Evolutionary conservation across 1,284 basidiomycete species (phyloP).

Genomic region (Heterobasidion occidentale): DNA sequence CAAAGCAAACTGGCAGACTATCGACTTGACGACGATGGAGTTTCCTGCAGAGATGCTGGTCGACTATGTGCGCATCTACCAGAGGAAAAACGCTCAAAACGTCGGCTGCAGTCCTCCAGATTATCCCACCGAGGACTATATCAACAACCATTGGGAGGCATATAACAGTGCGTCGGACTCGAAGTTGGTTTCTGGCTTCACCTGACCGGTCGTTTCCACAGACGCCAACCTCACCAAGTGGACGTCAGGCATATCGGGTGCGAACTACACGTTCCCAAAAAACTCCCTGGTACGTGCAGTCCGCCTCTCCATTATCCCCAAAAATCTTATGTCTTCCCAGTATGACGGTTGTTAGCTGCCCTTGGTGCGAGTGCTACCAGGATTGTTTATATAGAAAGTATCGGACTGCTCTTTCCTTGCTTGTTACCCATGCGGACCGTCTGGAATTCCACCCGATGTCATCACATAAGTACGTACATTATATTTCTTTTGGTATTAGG

Average conservation of each 20-base stretch:
- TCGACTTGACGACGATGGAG: conserved; percentile 31
- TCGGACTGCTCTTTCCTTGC: too few relatives aligned
- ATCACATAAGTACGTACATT: too few relatives aligned
- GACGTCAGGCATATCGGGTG: conserved; percentile 6
- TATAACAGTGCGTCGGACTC: conserved; percentile 31
- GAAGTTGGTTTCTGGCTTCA: conserved; percentile 11
- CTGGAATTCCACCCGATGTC: too few relatives aligned
- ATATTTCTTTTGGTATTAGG: too few relatives aligned
- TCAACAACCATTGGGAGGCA: conserved; percentile 21
- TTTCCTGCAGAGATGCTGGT: conserved; percentile 45
- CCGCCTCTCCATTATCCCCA: too few relatives aligned
- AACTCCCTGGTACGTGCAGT: conserved; percentile 13
- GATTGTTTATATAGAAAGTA: too few relatives aligned
- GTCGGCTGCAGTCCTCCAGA: conserved; percentile 47
- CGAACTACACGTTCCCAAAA: conserved; percentile 18
- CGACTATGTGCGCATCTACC: conserved; percentile 57
- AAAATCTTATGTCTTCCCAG: too few relatives aligned
- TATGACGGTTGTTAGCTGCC: too few relatives aligned
- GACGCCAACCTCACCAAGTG: conserved; percentile 32
- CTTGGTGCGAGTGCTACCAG: too few relatives aligned
- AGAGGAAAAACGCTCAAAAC: conserved; percentile 34
- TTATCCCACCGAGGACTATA: conserved; percentile 48
- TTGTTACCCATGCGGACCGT: too few relatives aligned
- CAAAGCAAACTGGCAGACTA: conserved; percentile 42
- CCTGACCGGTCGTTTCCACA: conserved; percentile 48